Evolutionary conservation across 768 basidiomycete genomes (phyloP), one percentile per base, ranked within the genome.

Genomic region (Leccinellum luteum): DNA sequence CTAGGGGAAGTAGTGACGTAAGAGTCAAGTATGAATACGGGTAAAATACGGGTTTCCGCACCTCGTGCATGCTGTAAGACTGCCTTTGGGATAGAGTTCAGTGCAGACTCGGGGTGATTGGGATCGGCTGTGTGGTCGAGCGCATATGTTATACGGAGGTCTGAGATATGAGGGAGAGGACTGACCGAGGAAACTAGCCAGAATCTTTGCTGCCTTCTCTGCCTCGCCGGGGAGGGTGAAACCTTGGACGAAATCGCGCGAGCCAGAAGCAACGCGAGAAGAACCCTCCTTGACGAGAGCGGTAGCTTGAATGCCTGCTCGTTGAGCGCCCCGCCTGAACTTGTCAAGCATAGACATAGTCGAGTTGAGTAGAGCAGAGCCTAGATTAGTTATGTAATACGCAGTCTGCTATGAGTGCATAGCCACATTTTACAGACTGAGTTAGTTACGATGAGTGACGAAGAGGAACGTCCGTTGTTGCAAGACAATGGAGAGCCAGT

Each of bases 181-280:
- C 80, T 54, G 68, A 93, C 92, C 94, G n/a, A 96, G 79, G 79
- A 98, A 98, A 61, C 85, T 86, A 60, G 85, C 86, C 30, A 98
- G 76, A 65, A 96, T 98, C 74, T 88, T 91, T 15, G 94, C 93
- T 0, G 94, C 92, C 70, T 97, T 97, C 59, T 94, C 90, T 43
- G 93, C 89, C 73, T 98, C 95, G 58, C 92, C 93, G 19, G 94
- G 94, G 23, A 98, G 79, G 41, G 83, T 86, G 76, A 98, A 98
- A 4, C 87, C 84, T 59, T 93, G 91, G 0, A 88, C 87, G 55
- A 94, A 87, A 51, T 87, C 86, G 61, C 84, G 78, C 1, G 89
- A 89, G 50, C 89, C 90, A 52, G 80, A 85, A 14, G 89, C 88
- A 7, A 92, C 81, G 61, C 85, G 86, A 50, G 76, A 81, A 3